Evolutionary conservation across 805 yeast species (phyloP), one percentile per base, ranked within the genome.

Genomic region (Candida loeiensis): DNA sequence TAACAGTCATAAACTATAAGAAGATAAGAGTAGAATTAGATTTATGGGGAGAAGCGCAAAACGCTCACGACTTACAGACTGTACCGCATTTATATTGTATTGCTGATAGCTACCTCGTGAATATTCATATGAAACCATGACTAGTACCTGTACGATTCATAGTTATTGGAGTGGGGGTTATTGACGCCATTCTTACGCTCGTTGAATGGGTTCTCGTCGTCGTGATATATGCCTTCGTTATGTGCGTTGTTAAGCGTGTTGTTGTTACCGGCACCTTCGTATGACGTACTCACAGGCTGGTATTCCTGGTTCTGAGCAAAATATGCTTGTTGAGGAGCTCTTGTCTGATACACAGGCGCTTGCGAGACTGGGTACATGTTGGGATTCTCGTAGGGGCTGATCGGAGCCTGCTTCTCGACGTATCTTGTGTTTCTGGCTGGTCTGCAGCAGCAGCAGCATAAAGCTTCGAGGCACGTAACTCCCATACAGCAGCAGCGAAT

Each of bases 401-500:
- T 49, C 21, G 47, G 48, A 6, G 49, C 56, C 37, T 52, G 47
- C 34, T 42, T 47, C 21, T 48, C 45, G 11, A 48, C 46, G 28
- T 47, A 37, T 11, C 36, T 35, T 15, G 31, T 25, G 28, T 43
- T 33, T 37, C 45, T 50, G 8, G 59, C 58, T 15, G 54, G 37
- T 16, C 67, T 38, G 50, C 71, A 60, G 71, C 68, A 80, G 71
- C 58, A 79, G 55, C 56, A 80, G 67, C 53, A 72, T 59, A 47
- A 63, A 45, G 52, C 78, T 50, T 47, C 82, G 63, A 46, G 61
- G 41, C 70, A 66, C 4, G 57, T 41, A 18, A 58, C 63, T 3
- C 76, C 80, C 51, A 85, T 82, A 48, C 77, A 77, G 24, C 73
- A 45, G 49, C 85, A 80, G 37, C 80, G 73, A 36, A 81, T 48